Evolutionary conservation across 768 basidiomycete species (phyloP), one percentile per base, ranked within the genome.

Genomic region (Flagelloscypha sp.): DNA sequence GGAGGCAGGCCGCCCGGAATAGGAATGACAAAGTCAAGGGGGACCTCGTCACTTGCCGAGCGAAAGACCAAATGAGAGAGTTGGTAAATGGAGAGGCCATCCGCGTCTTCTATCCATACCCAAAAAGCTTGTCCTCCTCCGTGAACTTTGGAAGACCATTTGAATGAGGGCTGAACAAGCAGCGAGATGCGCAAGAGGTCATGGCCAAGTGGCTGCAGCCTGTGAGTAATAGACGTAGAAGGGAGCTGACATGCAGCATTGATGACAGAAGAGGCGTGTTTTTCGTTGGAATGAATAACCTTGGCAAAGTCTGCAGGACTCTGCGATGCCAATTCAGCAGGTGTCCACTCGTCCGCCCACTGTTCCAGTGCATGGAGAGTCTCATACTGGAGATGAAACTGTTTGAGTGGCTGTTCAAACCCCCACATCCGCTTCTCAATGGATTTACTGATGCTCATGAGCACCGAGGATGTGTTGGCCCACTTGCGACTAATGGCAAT

Each of bases 361-460:
- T 66, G 69, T 47, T 81, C 70, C 18, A 98, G 65, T 37, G 76
- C 81, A 59, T 86, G 75, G 32, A 95, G 51, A 6, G 89, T 72
- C 27, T 94, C 88, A 18, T 61, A 55, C 44, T 83, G 85, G 15
- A 98, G 71, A 21, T 70, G 59, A 48, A 84, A 86, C 50, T 97
- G 90, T 44, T 64, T 75, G 21, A 99, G 62, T 3, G 92, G 94
- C 40, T 98, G 85, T 29, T 92, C 84, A 54, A 81, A 97, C 2
- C 93, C 87, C 95, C 95, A 99, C 48, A 95, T 60, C 17, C 87
- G 76, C 52, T 84, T 84, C 56, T 94, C 88, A 36, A 94, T 72
- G 3, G 89, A 86, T 56, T 98, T 98, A 65, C 89, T 88, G 59
- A 99, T 73, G 3, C 80, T 79, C 70, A 92, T 79, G 16, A 98